Evolutionary conservation across 2,329 filamentous ascomycete genomes (phyloP), one percentile per base, ranked within the genome.

Genomic region (Penicillium digitatum): DNA sequence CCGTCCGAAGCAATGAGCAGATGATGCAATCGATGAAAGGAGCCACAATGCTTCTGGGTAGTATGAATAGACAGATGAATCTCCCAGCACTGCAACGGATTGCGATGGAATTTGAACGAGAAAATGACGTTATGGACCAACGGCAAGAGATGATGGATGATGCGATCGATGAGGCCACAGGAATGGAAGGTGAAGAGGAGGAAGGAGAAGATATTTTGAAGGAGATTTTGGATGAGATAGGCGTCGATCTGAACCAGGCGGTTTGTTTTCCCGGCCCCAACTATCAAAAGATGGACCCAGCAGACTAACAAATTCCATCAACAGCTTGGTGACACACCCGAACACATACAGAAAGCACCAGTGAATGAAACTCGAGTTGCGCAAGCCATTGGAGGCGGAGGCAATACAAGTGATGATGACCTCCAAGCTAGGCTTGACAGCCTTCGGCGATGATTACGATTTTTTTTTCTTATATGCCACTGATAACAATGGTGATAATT

Each of bases 11-110:
- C 63, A 99, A 99, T 74, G 94, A 99, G 74, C 93, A 97, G 76
- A 99, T 99, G 94, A 96, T 96, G 92, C 90, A 96, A 75, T 94
- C 92, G 9, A 97, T 99, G 94, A 99, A 96, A 76, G 94, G 94
- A 32, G 94, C 94, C 5, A 97, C 94, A 1, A 86, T 87, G 75
- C 87, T 96, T 3, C 80, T 99, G 8, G 91, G 92, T 52, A 95
- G 89, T 77, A 99, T 99, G 94, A 99, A 99, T 75, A 84, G 89
- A 62, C 90, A 90, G 61, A 97, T 97, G 92, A 97, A 99, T 71
- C 84, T 99, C 3, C 94, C 94, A 0, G 91, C 91, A 18, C 80
- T 99, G 32, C 93, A 97, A 73, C 86, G 93, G 55, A 99, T 99
- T 70, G 93, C 94, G 20, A 96, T 96, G 92, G 94, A 99, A 70